Percentiles rank a stretch among this genome's conserved stretches.
phyloP scores from a whole-genome alignment of 148 eudicot genomes.

The Suaeda aralocaspica region DNA sequence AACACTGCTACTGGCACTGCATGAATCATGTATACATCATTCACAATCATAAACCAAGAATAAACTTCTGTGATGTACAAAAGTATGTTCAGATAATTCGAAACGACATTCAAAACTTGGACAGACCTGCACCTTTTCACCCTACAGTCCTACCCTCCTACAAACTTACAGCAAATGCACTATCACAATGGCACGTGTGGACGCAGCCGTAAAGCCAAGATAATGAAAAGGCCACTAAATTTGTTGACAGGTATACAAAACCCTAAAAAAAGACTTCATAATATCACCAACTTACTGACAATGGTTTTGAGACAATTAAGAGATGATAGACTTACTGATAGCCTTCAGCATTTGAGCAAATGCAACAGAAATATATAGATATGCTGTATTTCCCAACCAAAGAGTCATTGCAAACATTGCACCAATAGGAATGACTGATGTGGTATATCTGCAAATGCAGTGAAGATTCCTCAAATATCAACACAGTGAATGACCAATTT shows the following conservation, averaged over 20 bases:
- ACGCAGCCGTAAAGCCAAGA: background rate
- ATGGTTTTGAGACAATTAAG: background rate
- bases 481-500: too few species aligned
- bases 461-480: constrained; percentile 1
- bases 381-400: constrained; percentile 98
- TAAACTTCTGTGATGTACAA: background rate
- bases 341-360: constrained; percentile 99
- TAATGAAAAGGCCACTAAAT: background rate
- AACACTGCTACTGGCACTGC: constrained; percentile 99
- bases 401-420: constrained; percentile 99
- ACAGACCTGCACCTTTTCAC: constrained; percentile 4
- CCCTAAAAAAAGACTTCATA: background rate
- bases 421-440: constrained; percentile 94
- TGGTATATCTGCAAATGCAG: constrained; percentile 72
- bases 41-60: constrained; percentile 17
- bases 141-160: too few species aligned
- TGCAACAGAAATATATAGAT: constrained; percentile 93
- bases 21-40: constrained; percentile 25
- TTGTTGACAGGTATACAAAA: background rate
- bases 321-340: constrained; percentile 61
- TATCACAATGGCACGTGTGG: background rate
- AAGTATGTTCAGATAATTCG: background rate
- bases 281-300: background rate
- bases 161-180: background rate
- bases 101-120: background rate